Evolutionary conservation across 306 rosid species (phyloP), one percentile per base, ranked within the genome.

Genomic region (Rosa rugosa): DNA sequence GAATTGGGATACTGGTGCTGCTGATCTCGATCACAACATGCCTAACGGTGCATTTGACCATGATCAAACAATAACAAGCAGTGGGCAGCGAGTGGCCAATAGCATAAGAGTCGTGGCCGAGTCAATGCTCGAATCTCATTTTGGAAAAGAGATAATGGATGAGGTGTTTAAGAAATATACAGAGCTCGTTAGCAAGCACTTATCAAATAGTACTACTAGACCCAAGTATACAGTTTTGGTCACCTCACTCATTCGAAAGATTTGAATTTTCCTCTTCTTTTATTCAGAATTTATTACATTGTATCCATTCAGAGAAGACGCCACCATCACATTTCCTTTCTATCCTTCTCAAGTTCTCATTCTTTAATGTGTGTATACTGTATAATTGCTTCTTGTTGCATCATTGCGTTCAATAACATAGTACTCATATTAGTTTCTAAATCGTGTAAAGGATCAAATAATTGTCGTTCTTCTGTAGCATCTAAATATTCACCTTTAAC

Each of bases 51-150:
- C 34, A 57, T 57, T 22, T 57, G 64, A 8, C 31, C 34, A 22
- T 23, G 14, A 22, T 57, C 64, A 57, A 57, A 45, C 5, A 5
- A 11, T 77, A 25, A 49, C 56, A 1, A 57, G 63, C 1, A 86
- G 90, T 20, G 94, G 91, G 3, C 77, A 64, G 23, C 38, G 82
- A 47, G 86, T 90, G 82, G 90, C 90, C 0, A 81, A 85, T 47
- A 79, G 81, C 47, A 13, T 89, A 18, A 84, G 97, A 75, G 98
- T 91, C 0, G 98, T 87, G 72, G 84, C 87, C n/a, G 98, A 92
- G 79, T 72, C 98, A 0, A 87, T 90, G 91, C n/a, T 92, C 18
- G 88, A 83, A 54, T 75, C 81, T 13, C 97, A 94, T 34, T 90
- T 92, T 40, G 97, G 93, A 0, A 54, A 75, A 36, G 73, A 80